phyloP scores from a whole-genome alignment of 176 grass and related monocot genomes.

The Avena insularis region DNA sequence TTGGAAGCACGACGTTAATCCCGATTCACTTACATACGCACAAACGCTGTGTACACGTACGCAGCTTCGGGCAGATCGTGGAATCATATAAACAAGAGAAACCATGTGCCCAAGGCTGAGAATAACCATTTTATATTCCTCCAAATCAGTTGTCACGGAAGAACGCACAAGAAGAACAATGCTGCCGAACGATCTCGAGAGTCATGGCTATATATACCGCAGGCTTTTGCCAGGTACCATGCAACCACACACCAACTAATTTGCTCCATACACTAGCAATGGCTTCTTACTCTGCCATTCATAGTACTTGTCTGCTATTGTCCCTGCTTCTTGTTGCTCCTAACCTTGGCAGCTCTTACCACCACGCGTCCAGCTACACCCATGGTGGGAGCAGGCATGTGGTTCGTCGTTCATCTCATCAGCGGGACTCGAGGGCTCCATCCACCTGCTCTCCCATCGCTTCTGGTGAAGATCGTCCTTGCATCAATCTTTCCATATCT shows the following conservation, averaged over 20 bases:
- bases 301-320: background rate
- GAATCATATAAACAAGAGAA: background rate
- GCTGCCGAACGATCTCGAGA: background rate
- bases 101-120: background rate
- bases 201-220: too few relatives aligned
- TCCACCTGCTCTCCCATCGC: background rate
- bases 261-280: background rate
- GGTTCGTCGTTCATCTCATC: background rate
- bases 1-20: background rate
- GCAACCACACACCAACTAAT: background rate
- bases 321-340: constrained; percentile 26
- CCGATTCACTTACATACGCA: constrained; percentile 1
- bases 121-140: background rate
- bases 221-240: too few relatives aligned
- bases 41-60: background rate
- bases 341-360: background rate
- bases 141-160: background rate
- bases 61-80: background rate
- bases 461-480: background rate
- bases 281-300: background rate
- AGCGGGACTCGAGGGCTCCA: background rate
- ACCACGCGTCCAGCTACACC: background rate
- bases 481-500: too few relatives aligned
- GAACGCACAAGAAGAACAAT: background rate
- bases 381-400: background rate